phyloP scores from a whole-genome alignment of 495 filamentous ascomycete species.

The Trichoderma erinaceum region DNA sequence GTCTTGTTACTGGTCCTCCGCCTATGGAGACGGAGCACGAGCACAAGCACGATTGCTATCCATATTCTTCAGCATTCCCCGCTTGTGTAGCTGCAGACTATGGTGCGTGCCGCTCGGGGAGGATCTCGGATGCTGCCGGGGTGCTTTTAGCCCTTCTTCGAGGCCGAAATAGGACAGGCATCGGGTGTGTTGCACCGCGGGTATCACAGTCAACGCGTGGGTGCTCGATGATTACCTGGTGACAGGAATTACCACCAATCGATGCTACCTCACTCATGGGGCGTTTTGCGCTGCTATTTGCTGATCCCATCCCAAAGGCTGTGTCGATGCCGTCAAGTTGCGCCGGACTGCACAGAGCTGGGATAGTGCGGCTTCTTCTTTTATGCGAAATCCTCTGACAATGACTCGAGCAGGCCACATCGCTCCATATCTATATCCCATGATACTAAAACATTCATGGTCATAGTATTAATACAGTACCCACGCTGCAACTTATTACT shows the following conservation, averaged over 20 bases:
- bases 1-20: background rate
- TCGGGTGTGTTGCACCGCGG: background rate
- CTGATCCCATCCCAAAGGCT: too few species aligned
- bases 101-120: slow-evolving; percentile 6
- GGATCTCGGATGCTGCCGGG: slow-evolving; percentile 9
- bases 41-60: background rate
- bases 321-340: too few species aligned
- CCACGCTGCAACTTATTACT: background rate
- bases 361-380: too few species aligned
- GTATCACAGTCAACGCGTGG: background rate
- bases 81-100: background rate
- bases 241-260: background rate
- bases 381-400: too few species aligned
- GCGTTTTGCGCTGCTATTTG: too few species aligned
- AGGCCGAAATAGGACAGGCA: background rate
- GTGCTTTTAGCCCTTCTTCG: slow-evolving; percentile 4
- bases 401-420: too few species aligned
- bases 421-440: background rate
- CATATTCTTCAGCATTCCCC: background rate
- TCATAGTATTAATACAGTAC: background rate
- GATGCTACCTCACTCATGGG: too few species aligned
- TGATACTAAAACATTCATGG: background rate
- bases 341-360: too few species aligned
- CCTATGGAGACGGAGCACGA: background rate
- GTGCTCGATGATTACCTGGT: background rate